Evolutionary conservation across 1,284 basidiomycete species (phyloP), one percentile per base, ranked within the genome.

Genomic region (Ustilago sp.): DNA sequence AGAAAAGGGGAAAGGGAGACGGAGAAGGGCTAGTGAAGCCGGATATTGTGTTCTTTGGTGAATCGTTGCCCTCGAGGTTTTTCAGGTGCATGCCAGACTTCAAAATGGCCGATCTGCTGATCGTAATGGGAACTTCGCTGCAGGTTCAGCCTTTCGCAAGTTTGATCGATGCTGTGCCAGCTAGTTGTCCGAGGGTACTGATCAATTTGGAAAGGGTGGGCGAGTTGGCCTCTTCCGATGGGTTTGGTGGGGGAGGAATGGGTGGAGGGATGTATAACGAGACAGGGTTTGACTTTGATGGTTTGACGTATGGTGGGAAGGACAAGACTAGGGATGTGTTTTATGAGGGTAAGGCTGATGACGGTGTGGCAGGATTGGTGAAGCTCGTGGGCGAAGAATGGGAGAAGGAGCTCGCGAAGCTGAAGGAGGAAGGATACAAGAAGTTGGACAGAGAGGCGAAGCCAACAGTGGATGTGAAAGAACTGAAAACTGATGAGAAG

Each of bases 101-200:
- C 32, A 82, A 88, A 3, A 45, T 81, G 23, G 93, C 93, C 2
- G 94, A 98, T 86, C 88, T 98, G 11, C 89, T 98, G 19, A 91
- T 98, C 77, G 91, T 98, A 35, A 91, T 98, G 77, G 96, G 96
- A 32, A 98, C 96, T 0, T 96, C 94, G 2, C 89, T 96, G 32
- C 91, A 91, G 60, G 89, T 89, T 2, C 87, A 89, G 31, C 89
- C 89, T 2, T 90, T 90, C 77, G 89, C 89, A 2, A 86, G 86
- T 1, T 84, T 90, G 1, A 85, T 89, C 19, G 82, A 88, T 65
- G 80, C 84, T 11, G 89, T 89, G 5, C 78, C 85, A 0, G 35
- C 69, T 3, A 34, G 63, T 11, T 88, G 87, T 34, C 89, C 89
- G 0, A 84, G 89, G 0, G 36, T 89, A 12, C 85, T 90, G 11